Evolutionary conservation across 1,284 basidiomycete genomes (phyloP), one percentile per base, ranked within the genome.

Genomic region (Somion occarium): DNA sequence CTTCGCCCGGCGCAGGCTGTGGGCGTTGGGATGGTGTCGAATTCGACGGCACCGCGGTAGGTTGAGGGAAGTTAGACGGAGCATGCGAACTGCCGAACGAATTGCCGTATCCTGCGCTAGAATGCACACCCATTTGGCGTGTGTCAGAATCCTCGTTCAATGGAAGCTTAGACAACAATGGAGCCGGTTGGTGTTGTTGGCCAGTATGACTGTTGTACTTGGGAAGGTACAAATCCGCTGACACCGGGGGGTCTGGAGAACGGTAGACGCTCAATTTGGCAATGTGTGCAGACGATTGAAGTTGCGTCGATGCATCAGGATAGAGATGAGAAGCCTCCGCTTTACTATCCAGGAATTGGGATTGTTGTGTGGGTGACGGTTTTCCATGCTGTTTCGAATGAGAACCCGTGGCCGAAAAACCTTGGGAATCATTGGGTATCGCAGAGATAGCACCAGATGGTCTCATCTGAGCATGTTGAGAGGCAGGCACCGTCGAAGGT

Each of bases 231-330:
- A 59, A 38, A n/a, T 59, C 55, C 20, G 54, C 54, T 3, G 54
- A 48, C 13, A 56, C 44, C 23, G 50, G 49, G 30, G 50, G 47
- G 7, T 48, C 52, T 15, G 50, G 55, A 3, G 51, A 22, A 7
- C 27, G 55, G 41, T 56, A 59, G 11, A 59, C 49, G 27, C 47
- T 55, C 19, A 59, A 22, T 18, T 50, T 54, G 5, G 54, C 56
- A 23, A 52, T 22, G 42, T 48, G 39, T 18, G 46, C 41, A 12
- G 50, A 18, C n/a, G n/a, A n/a, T 34, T 34, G 30, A 34, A 7
- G 7, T 7, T 34, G 7, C 15, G 30, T 34, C 30, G 30, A 7
- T 12, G 44, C n/a, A 19, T 43, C 30, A 9, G 3, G 22, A 9
- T 37, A 13, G 12, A 25, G n/a, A 41, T 45, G 26, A 9, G 52